Evolutionary conservation across 2,329 filamentous ascomycete genomes (phyloP).

Genomic region (Penicillium sp.): DNA sequence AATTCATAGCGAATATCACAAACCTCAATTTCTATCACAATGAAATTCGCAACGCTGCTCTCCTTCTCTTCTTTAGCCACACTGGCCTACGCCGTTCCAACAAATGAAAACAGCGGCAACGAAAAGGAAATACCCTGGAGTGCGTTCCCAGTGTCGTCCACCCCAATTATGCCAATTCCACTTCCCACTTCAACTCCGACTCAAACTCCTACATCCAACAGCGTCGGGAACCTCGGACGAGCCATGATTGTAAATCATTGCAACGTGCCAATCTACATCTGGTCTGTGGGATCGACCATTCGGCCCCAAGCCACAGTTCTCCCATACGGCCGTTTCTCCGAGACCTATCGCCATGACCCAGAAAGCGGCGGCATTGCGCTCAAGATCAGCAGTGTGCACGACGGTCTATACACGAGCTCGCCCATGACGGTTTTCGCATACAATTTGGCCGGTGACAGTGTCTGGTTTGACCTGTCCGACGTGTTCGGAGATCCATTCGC

Average conservation of each 20-base stretch:
- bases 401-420: constrained; percentile 35
- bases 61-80: constrained; percentile 5
- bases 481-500: constrained; percentile 46
- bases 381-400: constrained; percentile 37
- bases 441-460: constrained; percentile 26
- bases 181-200: background rate
- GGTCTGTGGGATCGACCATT: constrained; percentile 35
- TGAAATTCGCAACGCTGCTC: constrained; percentile 11
- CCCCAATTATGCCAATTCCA: background rate
- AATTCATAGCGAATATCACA: background rate
- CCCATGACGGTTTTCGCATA: constrained; percentile 45
- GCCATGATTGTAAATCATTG: constrained; percentile 39
- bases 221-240: constrained; percentile 23
- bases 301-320: constrained; percentile 23
- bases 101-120: background rate
- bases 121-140: constrained; percentile 1
- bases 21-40: background rate
- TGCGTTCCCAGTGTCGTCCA: constrained; percentile 2
- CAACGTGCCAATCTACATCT: constrained; percentile 33
- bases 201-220: background rate
- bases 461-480: constrained; percentile 47
- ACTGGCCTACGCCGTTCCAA: constrained; percentile 8
- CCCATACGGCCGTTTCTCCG: constrained; percentile 29
- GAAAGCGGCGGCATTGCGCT: constrained; percentile 42
- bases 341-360: constrained; percentile 35